A percentile compares a stretch with the other conserved stretches of the same genome.
Conservation (phyloP, 345 rosid genomes). For the Murraya koenigii region DNA sequence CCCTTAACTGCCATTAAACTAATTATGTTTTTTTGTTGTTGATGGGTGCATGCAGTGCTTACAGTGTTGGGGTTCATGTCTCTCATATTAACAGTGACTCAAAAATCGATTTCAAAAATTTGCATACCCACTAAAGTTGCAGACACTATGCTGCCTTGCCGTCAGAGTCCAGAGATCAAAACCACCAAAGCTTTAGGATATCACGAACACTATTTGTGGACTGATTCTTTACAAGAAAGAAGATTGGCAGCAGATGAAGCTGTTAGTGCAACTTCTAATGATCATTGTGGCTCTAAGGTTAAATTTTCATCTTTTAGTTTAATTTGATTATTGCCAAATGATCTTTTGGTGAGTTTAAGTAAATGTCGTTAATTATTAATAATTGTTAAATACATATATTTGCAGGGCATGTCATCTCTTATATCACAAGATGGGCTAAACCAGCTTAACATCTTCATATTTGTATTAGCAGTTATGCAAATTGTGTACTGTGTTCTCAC, state of each 20-base stretch:
- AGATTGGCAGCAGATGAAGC: slow-evolving; percentile 19
- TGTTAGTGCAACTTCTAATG: neutral
- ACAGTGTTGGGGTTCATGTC: slow-evolving; percentile 82
- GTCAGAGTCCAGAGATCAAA: neutral
- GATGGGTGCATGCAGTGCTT: slow-evolving; percentile 41
- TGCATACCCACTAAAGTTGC: slow-evolving; percentile 52
- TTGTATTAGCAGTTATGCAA: slow-evolving; percentile 70
- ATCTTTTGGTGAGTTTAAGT: neutral
- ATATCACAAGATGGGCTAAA: slow-evolving; percentile 58
- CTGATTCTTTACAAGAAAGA: slow-evolving; percentile 20
- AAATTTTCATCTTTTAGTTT: neutral
- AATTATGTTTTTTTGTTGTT: neutral
- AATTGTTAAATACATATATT: neutral
- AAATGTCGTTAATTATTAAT: neutral
- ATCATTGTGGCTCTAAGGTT: slow-evolving; percentile 54
- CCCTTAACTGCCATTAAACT: neutral
- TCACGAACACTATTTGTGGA: neutral
- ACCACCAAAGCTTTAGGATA: slow-evolving; percentile 17
- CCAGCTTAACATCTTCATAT: slow-evolving; percentile 66
- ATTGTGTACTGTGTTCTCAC: slow-evolving; percentile 58
- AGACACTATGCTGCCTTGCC: slow-evolving; percentile 61
- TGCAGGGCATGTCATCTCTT: slow-evolving; percentile 52
- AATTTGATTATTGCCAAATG: neutral
- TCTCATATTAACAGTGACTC: slow-evolving; percentile 50
- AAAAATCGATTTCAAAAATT: slow-evolving; percentile 47